Conservation (phyloP, 2,329 filamentous ascomycete genomes). For the Venturia asperata region DNA sequence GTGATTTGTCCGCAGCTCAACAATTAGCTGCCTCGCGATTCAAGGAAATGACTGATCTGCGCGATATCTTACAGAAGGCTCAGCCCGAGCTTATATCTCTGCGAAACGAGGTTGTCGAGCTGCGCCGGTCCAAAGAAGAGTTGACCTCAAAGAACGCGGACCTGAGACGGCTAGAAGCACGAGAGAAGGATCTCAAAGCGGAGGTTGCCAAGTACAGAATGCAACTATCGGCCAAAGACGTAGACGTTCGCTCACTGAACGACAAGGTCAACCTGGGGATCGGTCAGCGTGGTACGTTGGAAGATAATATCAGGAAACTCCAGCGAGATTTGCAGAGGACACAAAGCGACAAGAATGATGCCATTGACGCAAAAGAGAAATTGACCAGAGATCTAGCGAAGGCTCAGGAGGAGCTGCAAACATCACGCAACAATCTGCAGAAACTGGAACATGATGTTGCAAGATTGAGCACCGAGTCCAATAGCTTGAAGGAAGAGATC, state of each 20-base stretch:
- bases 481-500: conserved; percentile 66
- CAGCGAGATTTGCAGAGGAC: conserved; percentile 71
- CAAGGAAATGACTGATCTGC: conserved; percentile 76
- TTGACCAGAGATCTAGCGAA: conserved; percentile 61
- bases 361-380: conserved; percentile 66
- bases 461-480: conserved; percentile 61
- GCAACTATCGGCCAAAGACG: conserved; percentile 64
- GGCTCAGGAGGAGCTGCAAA: conserved; percentile 62
- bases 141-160: conserved; percentile 56
- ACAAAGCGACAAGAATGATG: conserved; percentile 72
- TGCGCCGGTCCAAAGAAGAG: conserved; percentile 71
- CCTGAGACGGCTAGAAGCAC: conserved; percentile 68
- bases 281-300: conserved; percentile 61
- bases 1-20: conserved; percentile 77
- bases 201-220: conserved; percentile 67
- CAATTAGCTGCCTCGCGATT: conserved; percentile 80
- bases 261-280: conserved; percentile 73
- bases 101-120: conserved; percentile 64
- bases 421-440: conserved; percentile 51
- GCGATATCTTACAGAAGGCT: conserved; percentile 71
- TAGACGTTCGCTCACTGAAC: conserved; percentile 68
- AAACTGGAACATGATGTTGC: conserved; percentile 68
- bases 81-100: conserved; percentile 79
- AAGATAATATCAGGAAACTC: conserved; percentile 68
- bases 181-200: conserved; percentile 70